phyloP scores from a whole-genome alignment of 805 yeast genomes.

The Limtongia smithiae region DNA sequence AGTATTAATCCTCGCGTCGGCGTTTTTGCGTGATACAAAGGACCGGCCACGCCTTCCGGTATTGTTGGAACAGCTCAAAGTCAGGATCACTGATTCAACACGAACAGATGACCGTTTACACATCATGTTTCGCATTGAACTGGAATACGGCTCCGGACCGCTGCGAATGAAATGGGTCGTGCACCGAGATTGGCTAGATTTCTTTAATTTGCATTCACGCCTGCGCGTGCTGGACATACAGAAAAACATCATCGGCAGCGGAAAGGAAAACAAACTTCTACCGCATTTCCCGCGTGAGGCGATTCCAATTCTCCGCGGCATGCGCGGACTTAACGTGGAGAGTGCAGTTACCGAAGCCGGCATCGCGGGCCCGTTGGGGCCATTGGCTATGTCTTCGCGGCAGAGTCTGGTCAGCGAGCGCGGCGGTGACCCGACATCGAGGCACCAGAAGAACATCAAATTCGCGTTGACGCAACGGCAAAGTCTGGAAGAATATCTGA shows the following conservation, averaged over 20 bases:
- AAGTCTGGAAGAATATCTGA: slow-evolving; percentile 62
- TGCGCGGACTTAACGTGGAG: slow-evolving; percentile 4
- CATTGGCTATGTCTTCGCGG: neutral
- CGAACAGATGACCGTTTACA: slow-evolving; percentile 41
- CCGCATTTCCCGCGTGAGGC: slow-evolving; percentile 44
- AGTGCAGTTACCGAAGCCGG: neutral
- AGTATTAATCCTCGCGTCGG: slow-evolving; percentile 68
- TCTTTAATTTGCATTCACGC: slow-evolving; percentile 65
- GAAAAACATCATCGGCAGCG: slow-evolving; percentile 11
- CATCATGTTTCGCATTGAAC: slow-evolving; percentile 56
- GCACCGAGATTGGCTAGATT: slow-evolving; percentile 65
- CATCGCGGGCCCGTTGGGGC: neutral
- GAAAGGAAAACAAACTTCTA: slow-evolving; percentile 21
- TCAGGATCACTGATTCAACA: slow-evolving; percentile 46
- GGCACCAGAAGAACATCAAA: slow-evolving; percentile 9
- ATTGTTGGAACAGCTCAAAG: slow-evolving; percentile 65
- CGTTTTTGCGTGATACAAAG: slow-evolving; percentile 66
- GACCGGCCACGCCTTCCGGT: slow-evolving; percentile 68
- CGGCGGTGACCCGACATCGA: neutral
- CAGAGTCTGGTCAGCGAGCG: slow-evolving; percentile 7
- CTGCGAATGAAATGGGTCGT: slow-evolving; percentile 77
- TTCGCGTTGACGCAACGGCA: slow-evolving; percentile 31
- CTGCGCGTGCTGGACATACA: slow-evolving; percentile 52
- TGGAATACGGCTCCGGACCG: slow-evolving; percentile 88
- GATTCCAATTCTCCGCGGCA: slow-evolving; percentile 26